phyloP scores from a whole-genome alignment of 208 protist species.

The Vickermania ingenoplastis region DNA sequence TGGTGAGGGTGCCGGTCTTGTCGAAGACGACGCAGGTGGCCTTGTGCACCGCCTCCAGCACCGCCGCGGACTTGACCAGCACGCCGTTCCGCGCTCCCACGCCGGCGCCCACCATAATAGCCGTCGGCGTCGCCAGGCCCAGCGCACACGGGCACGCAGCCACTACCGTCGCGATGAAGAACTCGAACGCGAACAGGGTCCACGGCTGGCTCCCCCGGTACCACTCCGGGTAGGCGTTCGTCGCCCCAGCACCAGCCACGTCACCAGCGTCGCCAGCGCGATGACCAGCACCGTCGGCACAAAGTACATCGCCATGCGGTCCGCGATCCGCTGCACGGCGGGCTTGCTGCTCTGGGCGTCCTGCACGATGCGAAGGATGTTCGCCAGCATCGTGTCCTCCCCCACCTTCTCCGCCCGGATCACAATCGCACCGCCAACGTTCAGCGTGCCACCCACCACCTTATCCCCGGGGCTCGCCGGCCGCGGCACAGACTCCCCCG shows the following conservation, averaged over 20 bases:
- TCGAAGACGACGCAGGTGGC: slow-evolving; percentile 71
- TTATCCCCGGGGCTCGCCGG: slow-evolving; percentile 32
- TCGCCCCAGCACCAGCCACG: slow-evolving; percentile 84
- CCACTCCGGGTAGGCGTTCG: slow-evolving; percentile 41
- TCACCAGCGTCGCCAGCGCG: slow-evolving; percentile 77
- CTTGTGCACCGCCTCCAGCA: slow-evolving; percentile 79
- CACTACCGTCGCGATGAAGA: slow-evolving; percentile 92
- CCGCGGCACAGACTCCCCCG: slow-evolving; percentile 85
- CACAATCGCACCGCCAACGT: slow-evolving; percentile 54
- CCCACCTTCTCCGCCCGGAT: slow-evolving; percentile 64
- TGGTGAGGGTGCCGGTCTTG: slow-evolving; percentile 91
- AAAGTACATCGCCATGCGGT: slow-evolving; percentile 91
- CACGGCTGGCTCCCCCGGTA: slow-evolving; percentile 36
- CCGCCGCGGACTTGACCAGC: slow-evolving; percentile 89
- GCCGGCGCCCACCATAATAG: slow-evolving; percentile 95
- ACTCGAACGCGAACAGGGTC: slow-evolving; percentile 87
- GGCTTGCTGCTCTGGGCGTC: slow-evolving; percentile 94
- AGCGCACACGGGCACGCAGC: slow-evolving; percentile 96
- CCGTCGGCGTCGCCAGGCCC: slow-evolving; percentile 94
- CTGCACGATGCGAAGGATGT: slow-evolving; percentile 94
- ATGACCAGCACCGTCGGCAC: slow-evolving; percentile 89
- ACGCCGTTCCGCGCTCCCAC: slow-evolving; percentile 87
- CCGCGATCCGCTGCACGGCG: too few relatives aligned
- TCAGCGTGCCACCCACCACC: slow-evolving; percentile 76
- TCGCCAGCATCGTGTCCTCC: slow-evolving; percentile 82